Conservation (phyloP, 495 filamentous ascomycete species). For the Hypoxylon cercidicola region DNA sequence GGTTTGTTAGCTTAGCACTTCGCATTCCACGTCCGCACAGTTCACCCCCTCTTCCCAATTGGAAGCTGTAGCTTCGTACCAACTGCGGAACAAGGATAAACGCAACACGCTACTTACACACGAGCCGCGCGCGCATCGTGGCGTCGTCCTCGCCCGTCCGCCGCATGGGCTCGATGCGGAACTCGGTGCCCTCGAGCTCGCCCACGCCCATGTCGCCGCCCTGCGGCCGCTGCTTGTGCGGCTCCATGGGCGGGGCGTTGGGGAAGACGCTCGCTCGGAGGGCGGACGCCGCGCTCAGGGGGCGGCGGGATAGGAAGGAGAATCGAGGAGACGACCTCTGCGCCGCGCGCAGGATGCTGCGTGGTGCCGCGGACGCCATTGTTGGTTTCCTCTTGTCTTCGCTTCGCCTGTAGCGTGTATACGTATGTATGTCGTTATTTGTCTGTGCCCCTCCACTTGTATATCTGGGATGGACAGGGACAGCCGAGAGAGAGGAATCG, state of each 20-base stretch:
- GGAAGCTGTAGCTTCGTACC: too few relatives aligned
- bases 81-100: too few relatives aligned
- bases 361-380: conserved; percentile 41
- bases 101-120: conserved; percentile 87
- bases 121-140: conserved; percentile 87
- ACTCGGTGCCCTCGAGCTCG: conserved; percentile 87
- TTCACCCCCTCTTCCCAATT: too few relatives aligned
- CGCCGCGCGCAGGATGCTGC: conserved; percentile 34
- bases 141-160: conserved; percentile 79
- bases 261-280: conserved; percentile 21
- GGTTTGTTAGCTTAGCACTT: conserved; percentile 7
- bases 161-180: conserved; percentile 88
- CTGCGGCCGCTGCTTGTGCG: conserved; percentile 35
- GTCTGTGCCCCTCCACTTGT: too few relatives aligned
- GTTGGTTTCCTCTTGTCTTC: not conserved
- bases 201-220: conserved; percentile 83
- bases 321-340: conserved; percentile 15
- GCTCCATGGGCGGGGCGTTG: conserved; percentile 42
- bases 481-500: too few relatives aligned
- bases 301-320: conserved; percentile 18
- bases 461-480: too few relatives aligned
- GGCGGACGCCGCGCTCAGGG: conserved; percentile 34
- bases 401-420: too few relatives aligned
- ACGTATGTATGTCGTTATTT: too few relatives aligned
- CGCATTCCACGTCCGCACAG: too few relatives aligned